These are phyloP conservation scores for Volutella citrinella DNA, from an alignment of 2,329 filamentous ascomycete genomes.

Conservation along the genomic window DNA sequence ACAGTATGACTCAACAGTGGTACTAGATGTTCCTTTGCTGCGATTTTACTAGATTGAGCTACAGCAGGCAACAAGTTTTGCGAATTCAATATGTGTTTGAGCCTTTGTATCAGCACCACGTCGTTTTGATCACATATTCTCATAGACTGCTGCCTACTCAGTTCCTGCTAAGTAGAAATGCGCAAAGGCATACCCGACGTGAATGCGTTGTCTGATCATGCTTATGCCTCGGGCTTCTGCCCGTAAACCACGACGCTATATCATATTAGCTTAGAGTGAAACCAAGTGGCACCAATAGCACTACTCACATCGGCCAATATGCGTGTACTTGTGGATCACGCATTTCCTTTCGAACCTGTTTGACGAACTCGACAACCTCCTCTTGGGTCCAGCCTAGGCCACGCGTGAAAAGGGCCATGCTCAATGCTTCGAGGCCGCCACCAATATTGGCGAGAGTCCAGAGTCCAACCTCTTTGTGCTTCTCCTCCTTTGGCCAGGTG, in stretches of 20 bases:
- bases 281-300: too few relatives aligned
- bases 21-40: too few relatives aligned
- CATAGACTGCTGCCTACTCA: too few relatives aligned
- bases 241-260: constrained; percentile 7
- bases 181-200: too few relatives aligned
- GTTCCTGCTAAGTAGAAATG: too few relatives aligned
- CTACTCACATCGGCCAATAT: constrained; percentile 6
- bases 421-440: constrained; percentile 7
- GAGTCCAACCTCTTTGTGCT: constrained; percentile 6
- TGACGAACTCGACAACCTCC: constrained; percentile 4
- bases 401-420: constrained; percentile 3
- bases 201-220: too few relatives aligned
- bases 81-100: too few relatives aligned
- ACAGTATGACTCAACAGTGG: too few relatives aligned
- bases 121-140: too few relatives aligned
- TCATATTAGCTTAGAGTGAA: background rate
- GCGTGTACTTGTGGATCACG: constrained; percentile 6
- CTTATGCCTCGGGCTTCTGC: constrained; percentile 1
- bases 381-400: constrained; percentile 6
- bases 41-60: too few relatives aligned
- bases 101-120: too few relatives aligned
- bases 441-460: constrained; percentile 7
- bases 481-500: constrained; percentile 3
- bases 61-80: too few relatives aligned
- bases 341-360: background rate